Percentiles rank a stretch among this genome's conserved stretches.
These are phyloP conservation scores for Mrakia frigida DNA, from an alignment of 768 basidiomycete species.

Conservation along the genomic window DNA sequence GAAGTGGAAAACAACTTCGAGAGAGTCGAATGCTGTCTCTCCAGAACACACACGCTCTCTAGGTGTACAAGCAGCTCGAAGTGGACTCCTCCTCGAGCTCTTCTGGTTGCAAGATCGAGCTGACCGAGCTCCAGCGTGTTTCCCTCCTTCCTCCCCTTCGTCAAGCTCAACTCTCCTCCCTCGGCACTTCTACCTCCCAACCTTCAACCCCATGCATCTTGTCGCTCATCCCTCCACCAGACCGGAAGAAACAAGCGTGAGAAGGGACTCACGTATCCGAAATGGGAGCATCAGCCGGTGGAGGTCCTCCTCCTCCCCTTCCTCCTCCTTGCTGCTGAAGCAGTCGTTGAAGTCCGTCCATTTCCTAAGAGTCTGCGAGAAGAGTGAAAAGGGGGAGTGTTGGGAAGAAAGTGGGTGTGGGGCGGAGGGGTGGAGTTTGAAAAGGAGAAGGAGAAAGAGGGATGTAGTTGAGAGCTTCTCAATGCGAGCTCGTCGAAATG, in stretches of 20 bases:
- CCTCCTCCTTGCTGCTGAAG: conserved; percentile 28
- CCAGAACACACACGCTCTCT: not conserved
- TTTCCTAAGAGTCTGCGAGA: not conserved
- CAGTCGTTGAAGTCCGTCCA: conserved; percentile 31
- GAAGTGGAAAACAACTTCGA: too few species aligned
- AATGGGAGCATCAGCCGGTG: conserved; percentile 26
- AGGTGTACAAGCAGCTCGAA: not conserved
- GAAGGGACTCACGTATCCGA: conserved; percentile 24
- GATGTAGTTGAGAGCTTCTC: not conserved
- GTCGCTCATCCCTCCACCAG: not conserved
- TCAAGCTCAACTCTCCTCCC: not conserved
- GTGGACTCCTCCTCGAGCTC: not conserved
- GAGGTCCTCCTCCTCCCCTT: conserved; percentile 24
- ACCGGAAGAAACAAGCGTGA: not conserved
- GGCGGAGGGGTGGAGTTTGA: not conserved
- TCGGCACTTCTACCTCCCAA: not conserved
- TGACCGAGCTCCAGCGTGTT: not conserved
- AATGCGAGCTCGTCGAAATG: not conserved
- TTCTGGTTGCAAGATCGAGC: not conserved
- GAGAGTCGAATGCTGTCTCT: not conserved
- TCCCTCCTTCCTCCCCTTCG: not conserved
- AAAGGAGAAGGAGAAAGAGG: not conserved
- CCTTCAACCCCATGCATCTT: too few species aligned
- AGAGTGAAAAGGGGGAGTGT: not conserved
- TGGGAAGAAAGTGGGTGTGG: not conserved